Evolutionary conservation across 73 alveolate species (phyloP), one percentile per base, ranked within the genome.

Genomic region (Paramecium tetraurelia): DNA sequence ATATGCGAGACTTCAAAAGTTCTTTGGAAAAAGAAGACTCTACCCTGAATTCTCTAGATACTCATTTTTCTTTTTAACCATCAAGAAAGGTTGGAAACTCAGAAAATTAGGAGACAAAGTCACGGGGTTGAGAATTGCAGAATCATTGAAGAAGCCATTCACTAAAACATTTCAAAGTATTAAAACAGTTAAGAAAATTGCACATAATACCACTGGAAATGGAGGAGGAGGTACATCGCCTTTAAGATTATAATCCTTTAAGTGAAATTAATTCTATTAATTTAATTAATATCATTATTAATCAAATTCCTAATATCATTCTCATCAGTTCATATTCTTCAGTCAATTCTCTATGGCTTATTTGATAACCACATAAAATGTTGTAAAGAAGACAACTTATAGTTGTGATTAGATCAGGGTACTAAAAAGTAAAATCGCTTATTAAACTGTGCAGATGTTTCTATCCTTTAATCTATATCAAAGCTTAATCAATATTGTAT

Each of bases 11-110:
- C 71, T 31, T 35, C 18, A 77, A 77, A 35, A 41, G 22, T 77
- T 27, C 48, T 77, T 77, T 77, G 89, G 89, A 21, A 77, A 77
- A 5, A 77, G 24, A 38, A 38, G 89, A 77, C 44, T 77, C 14
- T 77, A 77, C 18, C 72, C 89, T 41, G 89, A 77, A 18, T n/a
- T 18, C 48, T 77, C 89, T 14, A 22, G 7, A 11, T 77, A 77
- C 48, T 41, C 89, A 20, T 77, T 77, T 31, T 77, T 41, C 41
- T 77, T 77, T 31, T 35, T 77, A 59, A 77, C 68, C 12, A 77
- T 77, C 24, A 77, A 77, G 24, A 77, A 77, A 44, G 89, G 72
- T 16, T 38, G 68, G 68, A 77, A 77, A 18, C 24, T 77, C 5
- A 41, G 71, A 77, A 77, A 44, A 44, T 80, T 80, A 46, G 90